These are phyloP conservation scores for Candida sojae DNA, from an alignment of 1,139 yeast genomes.

Conservation along the genomic window DNA sequence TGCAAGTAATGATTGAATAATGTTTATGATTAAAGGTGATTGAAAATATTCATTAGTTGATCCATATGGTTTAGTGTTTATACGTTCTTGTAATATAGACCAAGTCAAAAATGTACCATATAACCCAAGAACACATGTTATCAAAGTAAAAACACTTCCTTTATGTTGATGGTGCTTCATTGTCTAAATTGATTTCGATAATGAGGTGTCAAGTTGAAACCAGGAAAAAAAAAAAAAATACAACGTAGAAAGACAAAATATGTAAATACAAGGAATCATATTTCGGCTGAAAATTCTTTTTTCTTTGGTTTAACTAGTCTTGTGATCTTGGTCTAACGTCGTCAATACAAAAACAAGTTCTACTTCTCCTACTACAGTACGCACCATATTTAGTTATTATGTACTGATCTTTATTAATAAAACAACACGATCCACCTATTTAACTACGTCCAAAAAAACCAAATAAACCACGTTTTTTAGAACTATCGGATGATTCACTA, in stretches of 20 bases:
- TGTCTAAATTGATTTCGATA: background rate
- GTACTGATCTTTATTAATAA: background rate
- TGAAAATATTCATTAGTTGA: conserved; percentile 47
- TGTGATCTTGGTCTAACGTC: too few relatives aligned
- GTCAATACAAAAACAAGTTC: too few relatives aligned
- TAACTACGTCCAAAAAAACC: conserved; percentile 42
- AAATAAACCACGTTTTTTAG: conserved; percentile 35
- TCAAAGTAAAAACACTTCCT: conserved; percentile 29
- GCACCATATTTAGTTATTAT: too few relatives aligned
- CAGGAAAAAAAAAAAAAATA: background rate
- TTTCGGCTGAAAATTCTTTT: background rate
- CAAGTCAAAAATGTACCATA: conserved; percentile 85
- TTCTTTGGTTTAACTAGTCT: background rate
- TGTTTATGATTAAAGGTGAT: conserved; percentile 75
- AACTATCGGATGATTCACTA: background rate
- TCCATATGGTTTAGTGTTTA: conserved; percentile 79
- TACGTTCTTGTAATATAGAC: conserved; percentile 90
- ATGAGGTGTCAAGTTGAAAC: background rate
- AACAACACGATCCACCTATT: background rate
- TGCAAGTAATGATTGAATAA: conserved; percentile 75
- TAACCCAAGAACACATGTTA: conserved; percentile 68
- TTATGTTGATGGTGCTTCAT: conserved; percentile 1
- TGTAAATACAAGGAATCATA: too few relatives aligned
- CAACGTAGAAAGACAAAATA: background rate
- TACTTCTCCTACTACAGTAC: too few relatives aligned